Evolutionary conservation across 306 rosid genomes (phyloP), one percentile per base, ranked within the genome.

Genomic region (Prunus padus): DNA sequence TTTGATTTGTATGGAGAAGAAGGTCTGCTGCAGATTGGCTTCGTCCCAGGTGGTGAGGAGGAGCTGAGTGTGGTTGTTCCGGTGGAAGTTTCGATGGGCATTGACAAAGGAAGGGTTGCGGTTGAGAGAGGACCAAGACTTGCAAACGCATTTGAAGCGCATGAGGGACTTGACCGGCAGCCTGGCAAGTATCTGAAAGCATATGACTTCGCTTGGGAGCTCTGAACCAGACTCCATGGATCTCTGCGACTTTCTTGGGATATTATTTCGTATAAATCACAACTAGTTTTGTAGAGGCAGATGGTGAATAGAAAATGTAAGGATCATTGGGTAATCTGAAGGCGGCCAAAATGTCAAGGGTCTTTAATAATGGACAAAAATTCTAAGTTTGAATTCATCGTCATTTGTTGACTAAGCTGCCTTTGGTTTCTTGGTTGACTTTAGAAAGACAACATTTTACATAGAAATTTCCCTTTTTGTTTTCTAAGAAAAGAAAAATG

Each of bases 91-190:
- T 19, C 47, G 13, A 31, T 62, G 22, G 33, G 20, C 33, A 9
- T 22, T 5, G 9, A 46, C 51, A 15, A 74, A 74, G 3, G 10
- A 47, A 47, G 77, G 33, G 50, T n/a, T 62, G 18, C 22, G 62
- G 33, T 4, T 46, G 77, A 73, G 69, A 61, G 22, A 50, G 2
- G 28, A 44, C 69, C 69, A 73, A 23, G 46, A 46, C 31, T 61
- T 60, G 60, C 69, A 73, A 5, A 73, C 69, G 30, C 69, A 44
- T 16, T 25, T 15, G 55, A 47, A 68, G 37, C 59, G 73, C 73
- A 47, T 49, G 8, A 68, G 16, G 8, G 73, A 46, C 73, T 68
- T 68, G 15, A 40, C 9, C 2, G 42, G 56, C 49, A 47, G 6
- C 73, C 73, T 65, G 7, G 69, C 2, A 12, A 65, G 69, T 65